These are phyloP conservation scores for Aquanectria penicillioides DNA, from an alignment of 2,329 filamentous ascomycete species.

Conservation along the genomic window DNA sequence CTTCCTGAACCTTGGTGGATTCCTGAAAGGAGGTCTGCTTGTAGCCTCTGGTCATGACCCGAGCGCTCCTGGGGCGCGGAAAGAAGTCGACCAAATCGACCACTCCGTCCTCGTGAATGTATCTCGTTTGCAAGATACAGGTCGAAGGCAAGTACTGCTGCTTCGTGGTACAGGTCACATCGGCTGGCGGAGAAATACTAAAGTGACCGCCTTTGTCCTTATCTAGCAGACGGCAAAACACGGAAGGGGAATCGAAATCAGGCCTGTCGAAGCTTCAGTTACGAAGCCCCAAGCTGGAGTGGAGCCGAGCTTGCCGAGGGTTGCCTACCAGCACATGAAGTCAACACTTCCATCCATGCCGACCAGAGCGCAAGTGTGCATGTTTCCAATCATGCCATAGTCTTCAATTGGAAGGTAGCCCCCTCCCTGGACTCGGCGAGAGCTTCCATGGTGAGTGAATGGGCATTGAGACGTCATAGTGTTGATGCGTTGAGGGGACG, in stretches of 20 bases:
- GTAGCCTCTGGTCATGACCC: constrained; percentile 58
- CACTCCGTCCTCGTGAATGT: constrained; percentile 79
- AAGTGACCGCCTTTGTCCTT: constrained; percentile 80
- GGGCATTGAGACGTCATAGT: constrained; percentile 48
- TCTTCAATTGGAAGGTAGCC: constrained; percentile 75
- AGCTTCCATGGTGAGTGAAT: constrained; percentile 44
- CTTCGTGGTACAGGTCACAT: constrained; percentile 72
- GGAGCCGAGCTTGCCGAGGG: neutral
- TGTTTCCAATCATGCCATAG: constrained; percentile 84
- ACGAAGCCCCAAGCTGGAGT: neutral
- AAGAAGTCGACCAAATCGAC: constrained; percentile 81
- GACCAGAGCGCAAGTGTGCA: constrained; percentile 81
- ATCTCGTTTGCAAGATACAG: constrained; percentile 81
- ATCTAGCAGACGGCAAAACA: constrained; percentile 80
- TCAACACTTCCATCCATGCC: constrained; percentile 79
- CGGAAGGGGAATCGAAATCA: constrained; percentile 79
- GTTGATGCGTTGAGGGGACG: too few species aligned
- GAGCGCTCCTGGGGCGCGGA: constrained; percentile 71
- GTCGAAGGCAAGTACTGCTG: constrained; percentile 81
- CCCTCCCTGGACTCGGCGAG: constrained; percentile 48
- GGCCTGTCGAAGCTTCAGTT: constrained; percentile 61
- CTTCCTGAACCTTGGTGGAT: constrained; percentile 63
- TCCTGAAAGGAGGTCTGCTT: constrained; percentile 65
- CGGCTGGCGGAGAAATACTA: constrained; percentile 67
- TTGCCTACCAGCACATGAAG: constrained; percentile 77